Evolutionary conservation across 164 flowering plant genomes (phyloP).

Genomic region (Magnolia changhungtana): DNA sequence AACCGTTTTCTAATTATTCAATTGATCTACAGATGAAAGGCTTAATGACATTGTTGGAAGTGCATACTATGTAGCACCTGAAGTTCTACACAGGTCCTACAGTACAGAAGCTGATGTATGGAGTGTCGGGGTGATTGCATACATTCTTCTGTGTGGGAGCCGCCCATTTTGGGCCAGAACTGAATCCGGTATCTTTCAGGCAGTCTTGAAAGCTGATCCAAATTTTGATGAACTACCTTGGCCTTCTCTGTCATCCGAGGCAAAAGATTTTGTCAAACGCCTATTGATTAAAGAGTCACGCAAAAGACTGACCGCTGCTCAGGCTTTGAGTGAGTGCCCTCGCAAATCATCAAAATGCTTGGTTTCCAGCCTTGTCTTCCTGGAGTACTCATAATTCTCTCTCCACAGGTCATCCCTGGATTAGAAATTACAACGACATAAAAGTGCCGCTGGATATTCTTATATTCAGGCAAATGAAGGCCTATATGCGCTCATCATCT

Average conservation of each 20-base stretch:
- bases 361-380: conserved; percentile 9
- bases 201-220: conserved; percentile 86
- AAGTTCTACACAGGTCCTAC: conserved; percentile 89
- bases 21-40: conserved; percentile 68
- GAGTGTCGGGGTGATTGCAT: conserved; percentile 97
- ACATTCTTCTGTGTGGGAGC: conserved; percentile 90
- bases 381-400: conserved; percentile 4
- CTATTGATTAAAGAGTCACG: conserved; percentile 76
- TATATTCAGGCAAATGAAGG: conserved; percentile 65
- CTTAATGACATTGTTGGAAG: conserved; percentile 99
- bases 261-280: conserved; percentile 82
- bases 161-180: conserved; percentile 99
- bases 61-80: conserved; percentile 98
- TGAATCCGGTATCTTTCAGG: conserved; percentile 90
- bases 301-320: conserved; percentile 82
- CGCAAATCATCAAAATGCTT: neutral
- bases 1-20: conserved; percentile 9
- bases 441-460: conserved; percentile 72
- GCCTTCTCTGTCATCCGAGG: conserved; percentile 80
- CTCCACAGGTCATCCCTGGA: conserved; percentile 91
- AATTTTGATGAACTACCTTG: conserved; percentile 84
- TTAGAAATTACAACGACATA: conserved; percentile 39
- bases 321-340: conserved; percentile 71
- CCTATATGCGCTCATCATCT: conserved; percentile 78
- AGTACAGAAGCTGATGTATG: conserved; percentile 94